Percentiles rank a stretch among this genome's conserved stretches.
These are phyloP conservation scores for Trypanosoma grayi DNA, from an alignment of 208 protist species.

Conservation along the genomic window DNA sequence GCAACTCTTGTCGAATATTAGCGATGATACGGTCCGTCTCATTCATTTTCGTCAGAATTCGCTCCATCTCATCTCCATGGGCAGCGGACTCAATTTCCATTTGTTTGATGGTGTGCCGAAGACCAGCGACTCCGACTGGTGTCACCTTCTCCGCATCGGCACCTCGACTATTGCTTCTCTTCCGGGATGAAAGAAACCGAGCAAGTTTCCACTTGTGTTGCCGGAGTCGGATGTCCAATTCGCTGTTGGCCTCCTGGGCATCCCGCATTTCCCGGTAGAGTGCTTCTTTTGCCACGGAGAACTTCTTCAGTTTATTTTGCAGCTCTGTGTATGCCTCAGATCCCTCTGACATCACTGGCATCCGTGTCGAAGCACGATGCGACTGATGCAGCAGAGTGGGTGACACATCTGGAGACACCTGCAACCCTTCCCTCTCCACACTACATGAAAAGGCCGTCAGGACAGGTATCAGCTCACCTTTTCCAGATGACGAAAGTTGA, in stretches of 20 bases:
- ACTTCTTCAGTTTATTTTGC: conserved; percentile 49
- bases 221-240: conserved; percentile 60
- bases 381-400: neutral
- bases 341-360: conserved; percentile 15
- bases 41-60: conserved; percentile 44
- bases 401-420: too few species aligned
- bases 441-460: too few species aligned
- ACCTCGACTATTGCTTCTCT: neutral
- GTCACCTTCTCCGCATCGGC: conserved; percentile 5
- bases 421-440: neutral
- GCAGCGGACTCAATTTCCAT: conserved; percentile 37
- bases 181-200: conserved; percentile 54
- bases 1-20: conserved; percentile 38
- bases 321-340: conserved; percentile 44
- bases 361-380: neutral
- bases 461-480: neutral
- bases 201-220: conserved; percentile 73
- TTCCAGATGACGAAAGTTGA: neutral
- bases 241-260: conserved; percentile 54
- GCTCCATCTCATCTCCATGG: conserved; percentile 36
- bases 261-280: conserved; percentile 70
- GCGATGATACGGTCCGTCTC: conserved; percentile 48
- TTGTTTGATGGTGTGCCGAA: conserved; percentile 50
- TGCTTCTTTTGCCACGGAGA: conserved; percentile 58
- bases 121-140: conserved; percentile 61